Percentiles rank a stretch among this genome's conserved stretches.
Conservation (phyloP, 2,329 filamentous ascomycete species). For the Hymenoscyphus albidus region DNA sequence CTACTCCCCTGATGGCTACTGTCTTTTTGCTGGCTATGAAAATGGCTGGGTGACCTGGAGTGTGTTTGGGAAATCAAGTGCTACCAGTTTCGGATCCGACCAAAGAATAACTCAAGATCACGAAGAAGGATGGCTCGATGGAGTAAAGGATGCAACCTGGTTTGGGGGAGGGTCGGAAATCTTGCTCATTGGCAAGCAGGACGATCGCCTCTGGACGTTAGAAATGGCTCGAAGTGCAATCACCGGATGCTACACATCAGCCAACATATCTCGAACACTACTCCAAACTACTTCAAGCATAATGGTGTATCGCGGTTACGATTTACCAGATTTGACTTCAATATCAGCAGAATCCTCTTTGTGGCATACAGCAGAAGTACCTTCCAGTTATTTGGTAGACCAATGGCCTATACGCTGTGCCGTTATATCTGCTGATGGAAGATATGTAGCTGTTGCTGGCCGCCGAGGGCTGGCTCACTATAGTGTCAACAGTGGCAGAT, state of each 20-base stretch:
- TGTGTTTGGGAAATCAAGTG: constrained; percentile 88
- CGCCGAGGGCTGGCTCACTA: constrained; percentile 90
- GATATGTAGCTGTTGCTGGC: constrained; percentile 95
- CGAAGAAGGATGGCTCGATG: constrained; percentile 78
- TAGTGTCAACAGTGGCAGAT: constrained; percentile 87
- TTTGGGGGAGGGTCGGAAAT: constrained; percentile 84
- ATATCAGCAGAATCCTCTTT: constrained; percentile 88
- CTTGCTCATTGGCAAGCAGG: constrained; percentile 64
- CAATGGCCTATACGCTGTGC: constrained; percentile 91
- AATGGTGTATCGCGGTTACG: constrained; percentile 91
- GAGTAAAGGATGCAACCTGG: constrained; percentile 77
- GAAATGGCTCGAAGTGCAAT: constrained; percentile 95
- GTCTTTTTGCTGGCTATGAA: constrained; percentile 88
- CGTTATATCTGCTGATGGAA: constrained; percentile 84
- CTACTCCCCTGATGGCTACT: constrained; percentile 95
- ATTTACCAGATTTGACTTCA: constrained; percentile 82
- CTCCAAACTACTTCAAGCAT: constrained; percentile 84
- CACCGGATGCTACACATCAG: constrained; percentile 83
- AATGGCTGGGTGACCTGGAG: constrained; percentile 96
- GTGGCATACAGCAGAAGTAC: constrained; percentile 92
- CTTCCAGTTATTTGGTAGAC: constrained; percentile 76
- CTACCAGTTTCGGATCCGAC: constrained; percentile 76
- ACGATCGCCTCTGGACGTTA: constrained; percentile 78
- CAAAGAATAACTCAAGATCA: constrained; percentile 60
- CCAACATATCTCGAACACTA: constrained; percentile 85